Evolutionary conservation across 1,284 basidiomycete species (phyloP), one percentile per base, ranked within the genome.

Genomic region (Rhodotorula sp.): DNA sequence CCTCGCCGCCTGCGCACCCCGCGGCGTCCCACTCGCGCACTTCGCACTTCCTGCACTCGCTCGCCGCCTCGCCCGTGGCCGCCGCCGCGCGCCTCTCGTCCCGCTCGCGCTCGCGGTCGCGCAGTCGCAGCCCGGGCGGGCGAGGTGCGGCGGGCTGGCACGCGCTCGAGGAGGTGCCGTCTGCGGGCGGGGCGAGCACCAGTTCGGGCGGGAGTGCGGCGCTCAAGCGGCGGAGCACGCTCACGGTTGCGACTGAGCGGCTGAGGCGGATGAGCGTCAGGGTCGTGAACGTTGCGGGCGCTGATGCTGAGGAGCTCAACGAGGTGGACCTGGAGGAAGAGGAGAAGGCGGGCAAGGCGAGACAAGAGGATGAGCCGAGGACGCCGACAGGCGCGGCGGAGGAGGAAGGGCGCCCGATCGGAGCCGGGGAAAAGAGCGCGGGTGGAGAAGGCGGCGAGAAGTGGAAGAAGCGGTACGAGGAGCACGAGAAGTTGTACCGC

Each of bases 251-350:
- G 17, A 67, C 69, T 19, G 54, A 55, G 1, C 64, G 55, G 3
- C 74, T 94, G 10, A 84, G 88, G n/a, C 85, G 89, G 23, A 87
- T 88, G 57, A 93, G 91, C 48, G 81, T 91, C 63, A 87, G 93
- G 27, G 92, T 97, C 23, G 92, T 92, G 50, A 92, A 93, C 79
- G 82, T 93, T 61, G 88, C 88, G 50, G 88, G 88, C 0, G 70
- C 68, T 16, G 70, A 70, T 19, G 44, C 19, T 10, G 45, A 55
- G 13, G 44, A 27, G 25, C 19, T 58, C 13, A 77, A 89, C 58
- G 88, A 88, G 85, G 45, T 78, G 89, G 21, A 83, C 80, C 17
- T 68, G 19, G 81, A 83, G 53, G 83, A 84, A 27, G 82, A 48
- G 13, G 66, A 45, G n/a, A 45, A 23, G 9, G 66, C 19, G 59